Evolutionary conservation across 176 grass and related monocot genomes (phyloP).

Genomic region (Oropetium thomaeum): DNA sequence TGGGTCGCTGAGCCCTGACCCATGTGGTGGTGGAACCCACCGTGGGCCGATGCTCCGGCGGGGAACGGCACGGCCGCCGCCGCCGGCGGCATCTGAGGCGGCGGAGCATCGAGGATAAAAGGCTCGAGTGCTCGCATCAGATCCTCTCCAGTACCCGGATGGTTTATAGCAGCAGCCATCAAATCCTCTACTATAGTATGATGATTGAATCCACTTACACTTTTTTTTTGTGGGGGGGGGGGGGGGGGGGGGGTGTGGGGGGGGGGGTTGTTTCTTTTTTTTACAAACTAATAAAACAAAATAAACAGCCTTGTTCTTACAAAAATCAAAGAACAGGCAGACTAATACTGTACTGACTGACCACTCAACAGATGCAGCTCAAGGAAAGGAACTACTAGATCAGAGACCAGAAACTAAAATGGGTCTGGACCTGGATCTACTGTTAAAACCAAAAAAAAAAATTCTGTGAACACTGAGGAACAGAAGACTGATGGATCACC

Average conservation of each 20-base stretch:
- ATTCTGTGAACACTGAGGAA: neutral
- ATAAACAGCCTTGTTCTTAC: constrained; percentile 34
- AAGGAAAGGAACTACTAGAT: constrained; percentile 2
- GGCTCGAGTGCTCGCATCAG: constrained; percentile 27
- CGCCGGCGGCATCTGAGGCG: neutral
- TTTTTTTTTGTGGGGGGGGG: neutral
- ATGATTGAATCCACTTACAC: neutral
- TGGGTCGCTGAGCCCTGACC: neutral
- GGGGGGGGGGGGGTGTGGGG: too few species aligned
- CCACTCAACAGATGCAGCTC: neutral
- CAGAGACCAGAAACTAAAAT: constrained; percentile 39
- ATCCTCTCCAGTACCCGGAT: neutral
- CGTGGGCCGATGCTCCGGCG: neutral
- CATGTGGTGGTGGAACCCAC: neutral
- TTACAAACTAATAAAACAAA: neutral
- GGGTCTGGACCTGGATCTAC: constrained; percentile 18
- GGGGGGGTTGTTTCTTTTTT: neutral
- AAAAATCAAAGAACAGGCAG: constrained; percentile 38
- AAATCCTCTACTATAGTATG: neutral
- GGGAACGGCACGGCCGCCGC: neutral
- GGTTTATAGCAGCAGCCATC: constrained; percentile 46
- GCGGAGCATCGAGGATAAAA: constrained; percentile 9
- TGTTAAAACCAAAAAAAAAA: neutral
- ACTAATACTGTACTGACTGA: neutral
- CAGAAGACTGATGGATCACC: neutral